Conservation (phyloP, 2,329 filamentous ascomycete genomes). For the Neofusicoccum cordaticola region DNA sequence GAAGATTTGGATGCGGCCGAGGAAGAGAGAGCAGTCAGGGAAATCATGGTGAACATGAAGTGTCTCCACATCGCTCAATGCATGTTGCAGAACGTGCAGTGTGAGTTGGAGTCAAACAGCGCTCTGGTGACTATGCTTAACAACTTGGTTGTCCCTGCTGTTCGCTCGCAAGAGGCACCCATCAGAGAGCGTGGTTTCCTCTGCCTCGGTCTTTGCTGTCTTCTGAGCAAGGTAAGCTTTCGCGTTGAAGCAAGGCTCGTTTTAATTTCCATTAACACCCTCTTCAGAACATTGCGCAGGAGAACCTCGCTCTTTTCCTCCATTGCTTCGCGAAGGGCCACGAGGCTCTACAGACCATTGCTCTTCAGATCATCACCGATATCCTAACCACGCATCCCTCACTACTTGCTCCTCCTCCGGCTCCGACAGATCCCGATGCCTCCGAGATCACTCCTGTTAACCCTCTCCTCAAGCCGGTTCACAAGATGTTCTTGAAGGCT, state of each 20-base stretch:
- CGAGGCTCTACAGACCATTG: slow-evolving; percentile 81
- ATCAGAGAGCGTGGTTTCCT: slow-evolving; percentile 87
- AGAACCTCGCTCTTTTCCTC: slow-evolving; percentile 89
- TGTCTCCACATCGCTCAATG: slow-evolving; percentile 96
- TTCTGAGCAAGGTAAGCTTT: slow-evolving; percentile 72
- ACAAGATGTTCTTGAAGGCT: slow-evolving; percentile 83
- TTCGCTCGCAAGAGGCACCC: slow-evolving; percentile 87
- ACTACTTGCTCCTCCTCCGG: slow-evolving; percentile 57
- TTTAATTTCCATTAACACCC: not conserved
- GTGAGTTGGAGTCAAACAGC: slow-evolving; percentile 82
- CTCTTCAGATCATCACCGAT: slow-evolving; percentile 87
- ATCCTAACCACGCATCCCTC: slow-evolving; percentile 86
- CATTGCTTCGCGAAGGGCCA: slow-evolving; percentile 95
- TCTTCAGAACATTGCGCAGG: slow-evolving; percentile 72
- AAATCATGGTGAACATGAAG: slow-evolving; percentile 98
- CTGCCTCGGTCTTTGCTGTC: slow-evolving; percentile 84
- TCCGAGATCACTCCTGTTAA: slow-evolving; percentile 33
- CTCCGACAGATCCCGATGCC: slow-evolving; percentile 30
- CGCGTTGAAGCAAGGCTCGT: not conserved
- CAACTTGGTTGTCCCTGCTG: slow-evolving; percentile 91
- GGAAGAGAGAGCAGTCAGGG: slow-evolving; percentile 68
- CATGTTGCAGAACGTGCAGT: slow-evolving; percentile 90
- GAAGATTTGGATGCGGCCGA: slow-evolving; percentile 53
- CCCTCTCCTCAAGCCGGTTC: slow-evolving; percentile 58
- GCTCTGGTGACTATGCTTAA: slow-evolving; percentile 97